These are phyloP conservation scores for Pseudogymnoascus sp. DNA, from an alignment of 2,329 filamentous ascomycete species.

Conservation along the genomic window DNA sequence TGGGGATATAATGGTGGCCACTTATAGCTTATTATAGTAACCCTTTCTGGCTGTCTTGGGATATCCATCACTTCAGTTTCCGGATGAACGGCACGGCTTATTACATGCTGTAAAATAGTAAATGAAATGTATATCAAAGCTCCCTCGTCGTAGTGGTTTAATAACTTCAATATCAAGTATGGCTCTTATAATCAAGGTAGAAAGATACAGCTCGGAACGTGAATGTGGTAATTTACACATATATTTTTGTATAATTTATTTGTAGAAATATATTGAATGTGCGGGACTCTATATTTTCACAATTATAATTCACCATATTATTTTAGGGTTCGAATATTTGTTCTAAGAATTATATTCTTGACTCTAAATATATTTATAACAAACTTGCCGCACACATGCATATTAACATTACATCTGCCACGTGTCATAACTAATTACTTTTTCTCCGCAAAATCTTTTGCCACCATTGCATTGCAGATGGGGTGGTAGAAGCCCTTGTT, in stretches of 20 bases:
- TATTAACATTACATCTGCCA: not conserved
- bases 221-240: not conserved
- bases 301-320: not conserved
- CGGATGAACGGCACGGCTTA: not conserved
- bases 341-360: not conserved
- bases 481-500: conserved; percentile 93
- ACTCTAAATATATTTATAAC: not conserved
- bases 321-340: not conserved
- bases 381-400: not conserved
- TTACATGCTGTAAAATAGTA: not conserved
- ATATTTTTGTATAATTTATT: not conserved
- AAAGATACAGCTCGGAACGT: not conserved
- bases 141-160: not conserved
- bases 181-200: not conserved
- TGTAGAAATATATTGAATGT: not conserved
- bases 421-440: not conserved
- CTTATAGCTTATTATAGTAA: conserved; percentile 6
- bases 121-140: not conserved
- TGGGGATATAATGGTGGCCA: not conserved
- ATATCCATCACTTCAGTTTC: not conserved
- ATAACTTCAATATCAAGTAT: not conserved
- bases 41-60: not conserved
- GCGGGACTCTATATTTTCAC: not conserved
- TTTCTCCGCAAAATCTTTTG: conserved; percentile 59
- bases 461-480: conserved; percentile 77